Conservation (phyloP, 441 rosid genomes). For the Populus trichocarpa region DNA sequence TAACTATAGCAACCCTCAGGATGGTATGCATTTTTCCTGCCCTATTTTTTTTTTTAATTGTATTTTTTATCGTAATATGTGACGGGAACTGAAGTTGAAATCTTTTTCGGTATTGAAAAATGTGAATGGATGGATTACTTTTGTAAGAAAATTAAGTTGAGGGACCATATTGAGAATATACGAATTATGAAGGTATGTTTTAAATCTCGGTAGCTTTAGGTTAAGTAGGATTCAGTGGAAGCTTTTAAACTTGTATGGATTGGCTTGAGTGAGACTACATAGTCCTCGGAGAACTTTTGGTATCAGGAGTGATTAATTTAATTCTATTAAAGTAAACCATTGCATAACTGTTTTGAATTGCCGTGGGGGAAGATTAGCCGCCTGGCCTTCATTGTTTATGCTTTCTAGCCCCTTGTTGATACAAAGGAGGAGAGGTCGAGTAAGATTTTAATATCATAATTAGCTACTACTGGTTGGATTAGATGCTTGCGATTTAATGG, state of each 20-base stretch:
- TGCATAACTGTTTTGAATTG: not conserved
- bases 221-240: not conserved
- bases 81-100: not conserved
- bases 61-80: not conserved
- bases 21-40: slow-evolving; percentile 43
- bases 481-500: not conserved
- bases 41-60: not conserved
- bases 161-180: not conserved
- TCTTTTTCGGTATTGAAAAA: not conserved
- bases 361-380: not conserved
- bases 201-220: not conserved
- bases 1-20: slow-evolving; percentile 59
- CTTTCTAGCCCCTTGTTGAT: not conserved
- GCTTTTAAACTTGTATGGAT: not conserved
- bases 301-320: not conserved
- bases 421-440: not conserved
- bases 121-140: not conserved
- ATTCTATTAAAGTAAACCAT: no score
- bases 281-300: not conserved
- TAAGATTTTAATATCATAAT: not conserved
- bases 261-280: not conserved
- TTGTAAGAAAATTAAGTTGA: not conserved
- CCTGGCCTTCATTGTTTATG: not conserved
- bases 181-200: not conserved
- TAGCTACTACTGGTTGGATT: not conserved